Conservation (phyloP, 2,329 filamentous ascomycete genomes). For the Septoria linicola region DNA sequence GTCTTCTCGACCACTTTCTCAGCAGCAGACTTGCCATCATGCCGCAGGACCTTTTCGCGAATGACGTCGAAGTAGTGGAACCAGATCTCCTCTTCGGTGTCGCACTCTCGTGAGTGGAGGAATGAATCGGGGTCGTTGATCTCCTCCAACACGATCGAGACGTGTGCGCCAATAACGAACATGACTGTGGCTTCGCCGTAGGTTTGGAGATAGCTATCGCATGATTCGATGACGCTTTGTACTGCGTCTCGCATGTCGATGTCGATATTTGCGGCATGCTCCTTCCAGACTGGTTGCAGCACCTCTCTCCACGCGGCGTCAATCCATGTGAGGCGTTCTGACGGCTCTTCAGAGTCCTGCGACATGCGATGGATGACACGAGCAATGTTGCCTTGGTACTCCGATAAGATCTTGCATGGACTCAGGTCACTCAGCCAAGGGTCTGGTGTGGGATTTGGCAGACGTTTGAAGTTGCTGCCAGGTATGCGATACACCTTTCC, state of each 20-base stretch:
- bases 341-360: neutral
- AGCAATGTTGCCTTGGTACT: conserved; percentile 12
- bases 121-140: conserved; percentile 3
- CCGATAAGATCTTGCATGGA: conserved; percentile 11
- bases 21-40: neutral
- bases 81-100: conserved; percentile 16
- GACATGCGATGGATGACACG: no score
- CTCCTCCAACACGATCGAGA: conserved; percentile 12
- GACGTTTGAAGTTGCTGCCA: conserved; percentile 14
- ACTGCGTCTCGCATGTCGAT: conserved; percentile 17
- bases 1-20: conserved; percentile 10
- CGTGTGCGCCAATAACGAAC: conserved; percentile 11
- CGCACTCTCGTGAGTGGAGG: conserved; percentile 11
- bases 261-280: conserved; percentile 7
- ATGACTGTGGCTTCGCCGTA: conserved; percentile 7
- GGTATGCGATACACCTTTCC: conserved; percentile 15
- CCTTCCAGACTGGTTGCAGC: conserved; percentile 10
- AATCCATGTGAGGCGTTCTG: conserved; percentile 5
- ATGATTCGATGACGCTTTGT: conserved; percentile 3
- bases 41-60: conserved; percentile 1
- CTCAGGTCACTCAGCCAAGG: conserved; percentile 15
- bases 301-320: neutral
- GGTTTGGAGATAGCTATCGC: conserved; percentile 1
- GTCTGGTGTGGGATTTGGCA: conserved; percentile 16
- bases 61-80: conserved; percentile 11